These are phyloP conservation scores for Tetramitus jugosus DNA, from an alignment of 208 protist species.

Conservation along the genomic window DNA sequence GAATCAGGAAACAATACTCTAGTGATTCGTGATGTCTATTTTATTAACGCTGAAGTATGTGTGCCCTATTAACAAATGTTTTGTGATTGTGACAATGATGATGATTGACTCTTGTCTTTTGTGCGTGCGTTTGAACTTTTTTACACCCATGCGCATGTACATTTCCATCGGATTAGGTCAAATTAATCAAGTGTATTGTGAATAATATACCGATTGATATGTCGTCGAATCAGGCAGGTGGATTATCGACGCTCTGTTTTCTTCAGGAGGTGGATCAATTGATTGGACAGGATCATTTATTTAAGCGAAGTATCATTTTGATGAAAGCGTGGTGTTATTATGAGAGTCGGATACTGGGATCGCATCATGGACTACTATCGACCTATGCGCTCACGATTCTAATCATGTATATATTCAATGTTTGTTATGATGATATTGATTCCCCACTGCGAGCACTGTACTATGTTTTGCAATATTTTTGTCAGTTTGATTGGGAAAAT, in stretches of 20 bases:
- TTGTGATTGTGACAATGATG: no score
- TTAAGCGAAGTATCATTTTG: slow-evolving; percentile 74
- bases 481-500: slow-evolving; percentile 16
- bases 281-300: slow-evolving; percentile 63
- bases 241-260: slow-evolving; percentile 73
- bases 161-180: slow-evolving; percentile 40
- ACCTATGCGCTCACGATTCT: slow-evolving; percentile 75
- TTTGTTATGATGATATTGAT: background rate
- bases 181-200: slow-evolving; percentile 59
- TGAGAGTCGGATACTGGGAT: slow-evolving; percentile 72
- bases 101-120: no score
- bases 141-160: background rate
- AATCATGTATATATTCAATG: slow-evolving; percentile 71
- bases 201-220: slow-evolving; percentile 70
- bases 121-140: no score
- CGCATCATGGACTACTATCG: slow-evolving; percentile 69
- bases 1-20: no score
- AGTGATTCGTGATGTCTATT: no score
- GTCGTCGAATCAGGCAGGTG: slow-evolving; percentile 70
- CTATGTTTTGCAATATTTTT: slow-evolving; percentile 32
- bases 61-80: no score
- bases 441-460: slow-evolving; percentile 16
- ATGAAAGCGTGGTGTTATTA: slow-evolving; percentile 78
- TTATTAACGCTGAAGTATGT: no score
- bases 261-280: slow-evolving; percentile 66